A percentile compares a stretch with the other conserved stretches of the same genome.
Conservation (phyloP, 192 early-diverging fungal genomes). For the Diversispora epigaea region DNA sequence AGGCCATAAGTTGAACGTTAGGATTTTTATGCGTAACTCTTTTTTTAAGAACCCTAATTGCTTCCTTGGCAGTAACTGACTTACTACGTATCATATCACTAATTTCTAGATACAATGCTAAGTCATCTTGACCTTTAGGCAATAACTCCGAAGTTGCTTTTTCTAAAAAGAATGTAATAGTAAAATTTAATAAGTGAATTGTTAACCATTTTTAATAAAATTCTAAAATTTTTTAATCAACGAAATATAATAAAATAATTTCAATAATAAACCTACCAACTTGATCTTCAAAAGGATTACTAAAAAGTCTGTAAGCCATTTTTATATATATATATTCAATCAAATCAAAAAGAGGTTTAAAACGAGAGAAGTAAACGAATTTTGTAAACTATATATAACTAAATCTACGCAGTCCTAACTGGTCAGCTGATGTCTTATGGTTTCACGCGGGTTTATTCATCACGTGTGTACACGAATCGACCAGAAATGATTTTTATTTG, state of each 20-base stretch:
- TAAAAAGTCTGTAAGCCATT: conserved; percentile 37
- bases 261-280: conserved; percentile 40
- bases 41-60: conserved; percentile 71
- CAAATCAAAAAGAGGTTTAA: no score
- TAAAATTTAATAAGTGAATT: no score
- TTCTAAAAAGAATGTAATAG: conserved; percentile 42
- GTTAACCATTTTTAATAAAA: neutral
- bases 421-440: no score
- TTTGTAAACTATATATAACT: no score
- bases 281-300: conserved; percentile 43
- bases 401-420: no score
- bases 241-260: neutral
- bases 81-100: conserved; percentile 92
- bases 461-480: no score
- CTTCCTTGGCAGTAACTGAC: conserved; percentile 71
- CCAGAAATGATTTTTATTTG: no score
- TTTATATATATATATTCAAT: neutral
- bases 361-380: no score
- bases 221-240: neutral
- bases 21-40: conserved; percentile 87
- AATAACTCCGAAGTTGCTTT: conserved; percentile 89
- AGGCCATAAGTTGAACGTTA: conserved; percentile 86
- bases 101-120: conserved; percentile 82
- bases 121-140: conserved; percentile 82
- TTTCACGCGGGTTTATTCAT: no score